Percentiles rank a stretch among this genome's conserved stretches.
These are phyloP conservation scores for Claviceps africana DNA, from an alignment of 2,329 filamentous ascomycete species.

Conservation along the genomic window DNA sequence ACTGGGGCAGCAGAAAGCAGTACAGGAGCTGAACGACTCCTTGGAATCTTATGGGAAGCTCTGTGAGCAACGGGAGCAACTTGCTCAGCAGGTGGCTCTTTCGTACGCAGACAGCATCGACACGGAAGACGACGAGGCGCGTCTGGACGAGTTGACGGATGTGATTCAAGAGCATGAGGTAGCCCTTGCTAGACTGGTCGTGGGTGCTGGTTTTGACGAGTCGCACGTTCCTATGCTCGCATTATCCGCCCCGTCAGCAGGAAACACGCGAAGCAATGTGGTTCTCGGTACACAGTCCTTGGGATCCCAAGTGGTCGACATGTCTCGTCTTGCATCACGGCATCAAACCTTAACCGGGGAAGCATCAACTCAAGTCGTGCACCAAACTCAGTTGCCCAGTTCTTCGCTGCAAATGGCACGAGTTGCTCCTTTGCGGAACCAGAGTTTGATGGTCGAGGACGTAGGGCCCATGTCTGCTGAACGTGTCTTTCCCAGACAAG, in stretches of 20 bases:
- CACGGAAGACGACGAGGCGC: slow-evolving; percentile 36
- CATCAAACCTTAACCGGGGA: slow-evolving; percentile 19
- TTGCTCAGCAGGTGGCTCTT: slow-evolving; percentile 33
- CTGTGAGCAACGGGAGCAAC: slow-evolving; percentile 27
- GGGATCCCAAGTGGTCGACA: slow-evolving; percentile 16
- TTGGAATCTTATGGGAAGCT: slow-evolving; percentile 29
- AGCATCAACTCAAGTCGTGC: slow-evolving; percentile 32
- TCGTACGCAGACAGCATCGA: slow-evolving; percentile 37
- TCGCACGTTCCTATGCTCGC: slow-evolving; percentile 21
- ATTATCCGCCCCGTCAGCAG: slow-evolving; percentile 5
- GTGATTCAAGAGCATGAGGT: slow-evolving; percentile 30
- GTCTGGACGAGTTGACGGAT: slow-evolving; percentile 33
- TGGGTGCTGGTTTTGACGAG: slow-evolving; percentile 32
- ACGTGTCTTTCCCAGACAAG: slow-evolving; percentile 15
- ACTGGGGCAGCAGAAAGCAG: slow-evolving; percentile 28
- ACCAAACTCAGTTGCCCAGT: slow-evolving; percentile 34
- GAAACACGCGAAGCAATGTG: slow-evolving; percentile 13
- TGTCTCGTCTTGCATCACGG: slow-evolving; percentile 20
- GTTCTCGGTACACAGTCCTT: slow-evolving; percentile 32
- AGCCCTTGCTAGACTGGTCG: slow-evolving; percentile 25
- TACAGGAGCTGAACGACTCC: slow-evolving; percentile 28
- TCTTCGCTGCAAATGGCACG: slow-evolving; percentile 10
- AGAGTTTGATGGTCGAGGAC: slow-evolving; percentile 13
- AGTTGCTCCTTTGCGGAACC: slow-evolving; percentile 6
- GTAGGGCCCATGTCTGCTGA: slow-evolving; percentile 9